Evolutionary conservation across 2,329 filamentous ascomycete genomes (phyloP).

Genomic region (Aspergillus latus): DNA sequence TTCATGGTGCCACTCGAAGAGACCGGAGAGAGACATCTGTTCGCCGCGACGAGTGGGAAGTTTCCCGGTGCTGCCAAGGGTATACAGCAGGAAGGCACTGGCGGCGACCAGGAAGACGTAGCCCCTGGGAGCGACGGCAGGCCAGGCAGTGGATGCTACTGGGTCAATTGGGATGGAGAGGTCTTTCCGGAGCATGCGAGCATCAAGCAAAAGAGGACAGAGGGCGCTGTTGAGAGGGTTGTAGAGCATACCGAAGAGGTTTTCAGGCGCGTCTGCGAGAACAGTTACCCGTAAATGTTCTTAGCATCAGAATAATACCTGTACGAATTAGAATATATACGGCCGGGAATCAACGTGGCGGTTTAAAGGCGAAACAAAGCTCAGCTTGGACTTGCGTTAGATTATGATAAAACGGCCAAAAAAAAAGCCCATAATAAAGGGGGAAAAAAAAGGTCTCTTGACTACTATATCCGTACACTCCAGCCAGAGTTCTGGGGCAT

Average conservation of each 20-base stretch:
- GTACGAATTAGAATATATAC: no score
- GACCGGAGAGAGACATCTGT: slow-evolving; percentile 12
- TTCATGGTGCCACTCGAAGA: slow-evolving; percentile 9
- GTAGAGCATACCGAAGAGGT: slow-evolving; percentile 18
- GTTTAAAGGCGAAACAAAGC: no score
- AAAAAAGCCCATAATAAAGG: no score
- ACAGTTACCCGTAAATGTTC: neutral
- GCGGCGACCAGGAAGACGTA: slow-evolving; percentile 11
- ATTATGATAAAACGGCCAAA: no score
- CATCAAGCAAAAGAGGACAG: slow-evolving; percentile 2
- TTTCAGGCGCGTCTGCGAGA: slow-evolving; percentile 16
- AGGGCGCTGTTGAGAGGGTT: slow-evolving; percentile 18
- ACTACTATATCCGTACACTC: no score
- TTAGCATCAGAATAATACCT: no score
- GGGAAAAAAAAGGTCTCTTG: no score
- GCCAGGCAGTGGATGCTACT: slow-evolving; percentile 21
- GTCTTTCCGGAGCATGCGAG: slow-evolving; percentile 12
- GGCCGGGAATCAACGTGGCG: no score
- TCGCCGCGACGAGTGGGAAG: slow-evolving; percentile 28
- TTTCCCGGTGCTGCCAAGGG: slow-evolving; percentile 22
- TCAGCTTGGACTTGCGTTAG: no score
- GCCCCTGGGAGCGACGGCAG: slow-evolving; percentile 17
- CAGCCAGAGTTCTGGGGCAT: no score
- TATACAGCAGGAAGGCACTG: neutral
- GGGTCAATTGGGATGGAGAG: slow-evolving; percentile 18